Evolutionary conservation across 768 basidiomycete species (phyloP), one percentile per base, ranked within the genome.

Genomic region (Auricularia sp.): DNA sequence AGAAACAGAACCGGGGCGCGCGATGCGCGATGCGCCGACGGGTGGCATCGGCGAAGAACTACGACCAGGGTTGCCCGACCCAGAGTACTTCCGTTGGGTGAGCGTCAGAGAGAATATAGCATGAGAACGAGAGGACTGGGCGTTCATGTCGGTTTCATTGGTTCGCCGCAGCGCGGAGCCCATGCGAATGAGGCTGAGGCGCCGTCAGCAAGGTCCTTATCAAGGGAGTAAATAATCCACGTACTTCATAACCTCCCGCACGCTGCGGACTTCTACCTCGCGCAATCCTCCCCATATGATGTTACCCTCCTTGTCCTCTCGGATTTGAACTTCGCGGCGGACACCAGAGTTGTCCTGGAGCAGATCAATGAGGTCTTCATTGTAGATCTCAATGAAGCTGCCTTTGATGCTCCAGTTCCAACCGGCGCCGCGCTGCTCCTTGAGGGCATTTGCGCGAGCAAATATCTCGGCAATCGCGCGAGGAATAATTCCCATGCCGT

Each of bases 141-240:
- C 93, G 74, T 99, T 99, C 96, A 98, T 98, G 72, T 93, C 92
- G 36, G 97, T 99, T 74, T 95, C 92, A 67, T 96, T 95, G 10
- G 97, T 98, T 64, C 95, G 86, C 36, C 97, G 84, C 53, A 96
- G 89, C 16, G 91, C 83, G 7, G 93, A 89, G 21, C 97, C 97
- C 68, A 91, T 87, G 67, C 89, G 87, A 64, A 99, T 85, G 63
- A 94, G 84, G 72, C 91, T 93, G 73, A 66, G 70, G 62, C 65
- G 43, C 43, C 7, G 47, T 51, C 47, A 39, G 64, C 66, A 66
- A 62, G 62, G 36, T 65, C 23, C 56, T 36, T 61, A 36, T 47
- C 43, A 36, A 12, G 2, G 35, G 10, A 64, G 29, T 64, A 60
- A 61, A 62, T 65, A 11, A 63, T 68, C 64, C 54, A 84, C 90